phyloP scores from a whole-genome alignment of 805 yeast genomes.

The Pichia cephalocereana region DNA sequence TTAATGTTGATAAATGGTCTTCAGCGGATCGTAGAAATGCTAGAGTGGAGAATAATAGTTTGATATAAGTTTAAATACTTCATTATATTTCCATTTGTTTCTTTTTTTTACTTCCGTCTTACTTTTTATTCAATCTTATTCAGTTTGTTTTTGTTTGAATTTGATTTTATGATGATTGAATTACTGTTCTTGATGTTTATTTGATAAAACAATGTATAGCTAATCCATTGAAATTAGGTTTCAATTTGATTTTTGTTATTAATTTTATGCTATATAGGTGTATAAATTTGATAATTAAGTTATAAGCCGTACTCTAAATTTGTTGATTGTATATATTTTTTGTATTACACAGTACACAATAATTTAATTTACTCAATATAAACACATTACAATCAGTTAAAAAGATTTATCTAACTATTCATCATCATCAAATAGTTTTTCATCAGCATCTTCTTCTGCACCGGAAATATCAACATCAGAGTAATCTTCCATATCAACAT shows the following conservation, averaged over 20 bases:
- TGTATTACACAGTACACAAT: too few species aligned
- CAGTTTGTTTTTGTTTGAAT: not conserved
- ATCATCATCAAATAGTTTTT: conserved; percentile 20
- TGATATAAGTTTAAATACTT: not conserved
- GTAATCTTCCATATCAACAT: conserved; percentile 6
- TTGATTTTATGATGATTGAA: too few species aligned
- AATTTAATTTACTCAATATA: too few species aligned
- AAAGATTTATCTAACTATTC: not conserved
- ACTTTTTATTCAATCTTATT: not conserved
- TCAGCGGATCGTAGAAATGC: conserved; percentile 32
- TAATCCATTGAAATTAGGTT: too few species aligned
- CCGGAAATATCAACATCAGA: conserved; percentile 14
- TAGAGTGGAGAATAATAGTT: conserved; percentile 24
- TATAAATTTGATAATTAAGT: too few species aligned
- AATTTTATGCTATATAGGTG: too few species aligned
- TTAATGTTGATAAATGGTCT: conserved; percentile 36
- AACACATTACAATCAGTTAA: too few species aligned
- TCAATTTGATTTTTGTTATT: too few species aligned
- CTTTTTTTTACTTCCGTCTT: not conserved
- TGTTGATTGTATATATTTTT: too few species aligned
- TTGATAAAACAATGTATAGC: too few species aligned
- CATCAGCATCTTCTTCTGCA: conserved; percentile 11
- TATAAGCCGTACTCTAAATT: not conserved
- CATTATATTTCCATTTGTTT: not conserved
- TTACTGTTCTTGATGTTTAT: too few species aligned